phyloP scores from a whole-genome alignment of 805 yeast genomes.

The Diddensiella transvaalensis region DNA sequence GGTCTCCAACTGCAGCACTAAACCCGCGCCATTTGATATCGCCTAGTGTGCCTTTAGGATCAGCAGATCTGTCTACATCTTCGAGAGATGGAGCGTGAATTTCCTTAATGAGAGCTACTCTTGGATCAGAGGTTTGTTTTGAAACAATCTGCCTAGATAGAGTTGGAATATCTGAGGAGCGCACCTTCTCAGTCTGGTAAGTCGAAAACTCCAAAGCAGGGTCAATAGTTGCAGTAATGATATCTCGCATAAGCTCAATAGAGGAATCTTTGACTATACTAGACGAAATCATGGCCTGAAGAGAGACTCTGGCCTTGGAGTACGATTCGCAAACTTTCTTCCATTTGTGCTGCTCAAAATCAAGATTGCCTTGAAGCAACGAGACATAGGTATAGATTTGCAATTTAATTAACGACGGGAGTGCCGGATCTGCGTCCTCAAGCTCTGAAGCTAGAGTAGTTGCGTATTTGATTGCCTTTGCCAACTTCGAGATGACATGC shows the following conservation, averaged over 20 bases:
- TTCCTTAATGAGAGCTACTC: slow-evolving; percentile 39
- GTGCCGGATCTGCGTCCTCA: slow-evolving; percentile 18
- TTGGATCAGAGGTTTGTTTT: slow-evolving; percentile 31
- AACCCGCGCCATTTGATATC: slow-evolving; percentile 57
- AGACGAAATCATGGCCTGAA: slow-evolving; percentile 48
- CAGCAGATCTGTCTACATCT: slow-evolving; percentile 18
- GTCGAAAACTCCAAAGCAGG: slow-evolving; percentile 59
- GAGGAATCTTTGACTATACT: slow-evolving; percentile 21
- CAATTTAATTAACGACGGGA: slow-evolving; percentile 20
- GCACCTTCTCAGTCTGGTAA: slow-evolving; percentile 38
- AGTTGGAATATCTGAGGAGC: slow-evolving; percentile 47
- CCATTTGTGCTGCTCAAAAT: slow-evolving; percentile 57
- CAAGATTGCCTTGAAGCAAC: slow-evolving; percentile 50
- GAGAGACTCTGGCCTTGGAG: slow-evolving; percentile 58
- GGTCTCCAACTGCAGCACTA: slow-evolving; percentile 61
- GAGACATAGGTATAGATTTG: slow-evolving; percentile 34
- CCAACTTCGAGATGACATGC: slow-evolving; percentile 61
- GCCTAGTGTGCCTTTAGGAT: slow-evolving; percentile 36
- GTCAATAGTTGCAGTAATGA: slow-evolving; percentile 57
- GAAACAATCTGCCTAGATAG: slow-evolving; percentile 45
- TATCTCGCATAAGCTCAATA: slow-evolving; percentile 46
- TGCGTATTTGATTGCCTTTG: slow-evolving; percentile 51
- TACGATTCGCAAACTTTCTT: slow-evolving; percentile 45
- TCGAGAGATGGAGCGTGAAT: slow-evolving; percentile 31
- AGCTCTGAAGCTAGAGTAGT: slow-evolving; percentile 35